A percentile compares a stretch with the other conserved stretches of the same genome.
Evolutionary conservation across 1,284 basidiomycete genomes (phyloP).

Genomic region (Ceratorhiza oryzae-sativae): DNA sequence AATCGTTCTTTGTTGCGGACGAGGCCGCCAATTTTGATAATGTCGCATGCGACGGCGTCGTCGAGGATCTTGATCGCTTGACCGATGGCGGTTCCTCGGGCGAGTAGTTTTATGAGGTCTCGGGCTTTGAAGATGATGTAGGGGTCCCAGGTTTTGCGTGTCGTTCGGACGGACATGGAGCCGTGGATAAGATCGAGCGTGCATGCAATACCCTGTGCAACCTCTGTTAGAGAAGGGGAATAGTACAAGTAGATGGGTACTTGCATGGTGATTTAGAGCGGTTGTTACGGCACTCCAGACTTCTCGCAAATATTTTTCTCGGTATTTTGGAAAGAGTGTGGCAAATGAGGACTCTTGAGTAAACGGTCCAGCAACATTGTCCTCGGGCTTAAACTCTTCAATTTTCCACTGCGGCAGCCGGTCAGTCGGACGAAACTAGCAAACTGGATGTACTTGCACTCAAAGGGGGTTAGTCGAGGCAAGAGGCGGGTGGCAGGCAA

Average conservation of each 20-base stretch:
- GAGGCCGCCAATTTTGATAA: constrained; percentile 96
- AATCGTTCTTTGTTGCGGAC: constrained; percentile 97
- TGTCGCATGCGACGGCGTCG: constrained; percentile 91
- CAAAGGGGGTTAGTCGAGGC: constrained; percentile 4
- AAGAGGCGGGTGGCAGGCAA: not conserved
- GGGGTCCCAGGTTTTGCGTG: constrained; percentile 96
- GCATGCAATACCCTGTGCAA: constrained; percentile 79
- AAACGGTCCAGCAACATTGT: constrained; percentile 86
- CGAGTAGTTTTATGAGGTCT: constrained; percentile 94
- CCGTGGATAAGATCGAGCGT: constrained; percentile 96
- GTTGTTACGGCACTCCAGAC: constrained; percentile 94
- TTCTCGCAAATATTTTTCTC: constrained; percentile 95
- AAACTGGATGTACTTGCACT: constrained; percentile 49
- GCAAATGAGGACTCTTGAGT: constrained; percentile 97
- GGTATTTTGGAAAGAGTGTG: constrained; percentile 97
- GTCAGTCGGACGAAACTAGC: not conserved
- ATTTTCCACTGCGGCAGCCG: constrained; percentile 78
- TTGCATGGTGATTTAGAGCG: constrained; percentile 81
- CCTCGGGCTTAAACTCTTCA: constrained; percentile 73
- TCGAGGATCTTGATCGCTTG: constrained; percentile 93
- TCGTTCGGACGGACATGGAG: constrained; percentile 96
- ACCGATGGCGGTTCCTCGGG: constrained; percentile 83
- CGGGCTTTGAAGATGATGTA: constrained; percentile 96
- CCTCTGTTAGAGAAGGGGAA: not conserved
- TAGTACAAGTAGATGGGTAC: constrained; percentile 38